Conservation (phyloP, 2,329 filamentous ascomycete genomes). For the Nemania sp. region DNA sequence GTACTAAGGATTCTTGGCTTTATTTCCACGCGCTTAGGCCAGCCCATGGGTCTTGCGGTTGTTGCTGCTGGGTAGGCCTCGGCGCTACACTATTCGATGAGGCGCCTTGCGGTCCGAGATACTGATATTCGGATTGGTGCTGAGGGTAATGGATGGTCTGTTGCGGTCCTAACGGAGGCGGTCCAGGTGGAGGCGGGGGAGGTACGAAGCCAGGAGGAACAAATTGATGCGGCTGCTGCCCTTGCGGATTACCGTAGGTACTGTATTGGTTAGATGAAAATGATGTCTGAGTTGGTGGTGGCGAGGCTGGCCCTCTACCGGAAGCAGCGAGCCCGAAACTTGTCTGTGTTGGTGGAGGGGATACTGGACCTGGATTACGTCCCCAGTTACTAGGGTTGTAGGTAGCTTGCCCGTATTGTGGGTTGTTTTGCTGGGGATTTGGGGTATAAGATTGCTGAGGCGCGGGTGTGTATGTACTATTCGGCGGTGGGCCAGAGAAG, state of each 20-base stretch:
- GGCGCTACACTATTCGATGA: slow-evolving; percentile 46
- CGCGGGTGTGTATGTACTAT: slow-evolving; percentile 47
- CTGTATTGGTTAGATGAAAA: slow-evolving; percentile 59
- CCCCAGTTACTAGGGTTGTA: slow-evolving; percentile 72
- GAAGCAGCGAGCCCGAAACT: slow-evolving; percentile 52
- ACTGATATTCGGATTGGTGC: slow-evolving; percentile 50
- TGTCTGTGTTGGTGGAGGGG: slow-evolving; percentile 56
- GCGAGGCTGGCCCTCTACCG: slow-evolving; percentile 60
- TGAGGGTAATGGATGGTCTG: slow-evolving; percentile 69
- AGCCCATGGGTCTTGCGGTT: slow-evolving; percentile 63
- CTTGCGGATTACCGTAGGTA: slow-evolving; percentile 61
- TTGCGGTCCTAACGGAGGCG: slow-evolving; percentile 71
- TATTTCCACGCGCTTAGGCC: slow-evolving; percentile 66
- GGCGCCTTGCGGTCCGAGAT: slow-evolving; percentile 39
- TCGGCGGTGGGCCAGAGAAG: slow-evolving; percentile 58
- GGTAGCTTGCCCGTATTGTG: slow-evolving; percentile 60
- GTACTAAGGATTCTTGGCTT: background rate
- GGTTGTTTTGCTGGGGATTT: slow-evolving; percentile 55
- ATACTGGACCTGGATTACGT: slow-evolving; percentile 66
- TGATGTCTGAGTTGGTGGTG: slow-evolving; percentile 63
- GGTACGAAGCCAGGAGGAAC: slow-evolving; percentile 70
- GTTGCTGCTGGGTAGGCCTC: slow-evolving; percentile 55
- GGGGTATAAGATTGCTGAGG: slow-evolving; percentile 51
- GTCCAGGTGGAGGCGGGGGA: slow-evolving; percentile 72
- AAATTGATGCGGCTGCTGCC: slow-evolving; percentile 58